phyloP scores from a whole-genome alignment of 2,329 filamentous ascomycete species.

The Colletotrichum musicola region DNA sequence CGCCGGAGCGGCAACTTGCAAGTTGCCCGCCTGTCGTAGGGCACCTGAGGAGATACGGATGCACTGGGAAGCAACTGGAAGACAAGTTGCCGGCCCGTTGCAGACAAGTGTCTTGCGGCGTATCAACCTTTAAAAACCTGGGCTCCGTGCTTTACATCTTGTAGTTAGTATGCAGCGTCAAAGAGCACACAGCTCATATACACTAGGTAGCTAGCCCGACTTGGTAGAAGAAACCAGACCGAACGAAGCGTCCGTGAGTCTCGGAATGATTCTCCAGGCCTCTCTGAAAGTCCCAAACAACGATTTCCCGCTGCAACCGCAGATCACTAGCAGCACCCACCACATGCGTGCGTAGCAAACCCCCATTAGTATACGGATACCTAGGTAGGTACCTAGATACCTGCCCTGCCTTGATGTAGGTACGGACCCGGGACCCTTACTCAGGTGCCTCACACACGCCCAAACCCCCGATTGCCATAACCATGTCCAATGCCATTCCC shows the following conservation, averaged over 20 bases:
- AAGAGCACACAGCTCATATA: no score
- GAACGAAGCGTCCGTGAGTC: slow-evolving; percentile 11
- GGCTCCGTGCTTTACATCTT: no score
- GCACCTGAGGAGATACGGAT: no score
- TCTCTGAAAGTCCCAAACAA: slow-evolving; percentile 1
- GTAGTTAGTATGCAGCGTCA: no score
- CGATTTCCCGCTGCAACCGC: slow-evolving; percentile 28
- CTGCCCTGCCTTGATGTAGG: not conserved
- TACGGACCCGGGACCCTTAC: not conserved
- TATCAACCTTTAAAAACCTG: no score
- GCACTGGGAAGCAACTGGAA: no score
- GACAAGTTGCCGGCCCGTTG: no score
- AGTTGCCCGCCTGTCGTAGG: not conserved
- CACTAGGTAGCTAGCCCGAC: no score
- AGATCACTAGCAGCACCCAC: not conserved
- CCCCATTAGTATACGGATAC: no score
- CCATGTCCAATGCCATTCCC: not conserved
- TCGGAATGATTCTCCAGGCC: slow-evolving; percentile 2
- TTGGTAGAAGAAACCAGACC: no score
- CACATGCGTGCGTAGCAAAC: no score
- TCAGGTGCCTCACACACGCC: not conserved
- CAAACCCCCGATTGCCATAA: slow-evolving; percentile 4
- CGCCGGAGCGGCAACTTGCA: not conserved
- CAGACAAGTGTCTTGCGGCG: no score
- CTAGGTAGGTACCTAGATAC: not conserved